Percentiles rank a stretch among this genome's conserved stretches.
Conservation (phyloP, 1,284 basidiomycete species). For the Stereum hirsutum region DNA sequence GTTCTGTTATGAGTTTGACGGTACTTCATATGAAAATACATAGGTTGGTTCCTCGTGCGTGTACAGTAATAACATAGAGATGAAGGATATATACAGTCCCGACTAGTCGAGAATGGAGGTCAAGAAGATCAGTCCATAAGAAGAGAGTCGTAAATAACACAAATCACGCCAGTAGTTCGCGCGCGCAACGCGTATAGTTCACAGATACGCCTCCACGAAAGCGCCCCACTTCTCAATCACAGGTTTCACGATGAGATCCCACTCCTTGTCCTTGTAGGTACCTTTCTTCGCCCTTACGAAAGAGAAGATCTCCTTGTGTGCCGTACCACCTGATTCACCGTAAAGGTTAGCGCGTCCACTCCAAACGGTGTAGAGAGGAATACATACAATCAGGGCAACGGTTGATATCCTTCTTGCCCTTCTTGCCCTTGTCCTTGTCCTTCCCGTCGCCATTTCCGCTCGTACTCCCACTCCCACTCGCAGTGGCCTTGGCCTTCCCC, state of each 20-base stretch:
- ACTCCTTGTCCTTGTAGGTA: constrained; percentile 51
- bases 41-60: too few species aligned
- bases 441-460: constrained; percentile 8
- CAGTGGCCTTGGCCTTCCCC: constrained; percentile 13
- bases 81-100: too few species aligned
- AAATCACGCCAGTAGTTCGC: not conserved
- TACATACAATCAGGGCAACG: constrained; percentile 31
- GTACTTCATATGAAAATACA: too few species aligned
- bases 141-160: too few species aligned
- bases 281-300: constrained; percentile 47
- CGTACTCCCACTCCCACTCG: too few species aligned
- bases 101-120: too few species aligned
- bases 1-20: too few species aligned
- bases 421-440: constrained; percentile 14
- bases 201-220: constrained; percentile 33
- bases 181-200: not conserved
- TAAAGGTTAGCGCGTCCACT: not conserved
- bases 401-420: constrained; percentile 11
- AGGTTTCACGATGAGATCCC: constrained; percentile 63
- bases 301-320: constrained; percentile 71
- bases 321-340: constrained; percentile 34
- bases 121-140: too few species aligned
- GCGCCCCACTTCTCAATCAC: constrained; percentile 69
- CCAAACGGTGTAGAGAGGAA: not conserved
- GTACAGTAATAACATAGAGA: too few species aligned